Percentiles rank a stretch among this genome's conserved stretches.
These are phyloP conservation scores for Brachypodium distachyon DNA, from an alignment of 202 grass and related monocot species.

Conservation along the genomic window DNA sequence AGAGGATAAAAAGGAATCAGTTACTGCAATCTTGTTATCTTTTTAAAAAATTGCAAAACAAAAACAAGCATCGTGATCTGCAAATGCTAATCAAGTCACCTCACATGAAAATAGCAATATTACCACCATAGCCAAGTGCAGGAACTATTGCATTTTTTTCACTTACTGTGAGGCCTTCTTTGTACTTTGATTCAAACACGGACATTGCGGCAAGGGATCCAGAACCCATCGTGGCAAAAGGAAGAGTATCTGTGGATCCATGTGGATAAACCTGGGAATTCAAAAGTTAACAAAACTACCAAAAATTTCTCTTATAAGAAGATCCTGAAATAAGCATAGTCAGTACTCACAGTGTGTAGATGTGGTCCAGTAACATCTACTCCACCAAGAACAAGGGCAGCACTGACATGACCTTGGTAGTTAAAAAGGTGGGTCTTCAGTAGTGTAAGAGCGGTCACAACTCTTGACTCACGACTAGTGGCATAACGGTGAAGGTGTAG, in stretches of 20 bases:
- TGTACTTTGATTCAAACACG: constrained; percentile 86
- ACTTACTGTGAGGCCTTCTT: constrained; percentile 90
- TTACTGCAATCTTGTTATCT: neutral
- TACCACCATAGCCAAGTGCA: neutral
- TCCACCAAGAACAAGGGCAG: constrained; percentile 97
- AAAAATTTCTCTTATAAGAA: neutral
- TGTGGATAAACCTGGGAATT: constrained; percentile 81
- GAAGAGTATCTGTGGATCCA: constrained; percentile 94
- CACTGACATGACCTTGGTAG: constrained; percentile 98
- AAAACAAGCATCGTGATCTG: neutral
- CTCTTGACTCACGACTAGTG: constrained; percentile 90
- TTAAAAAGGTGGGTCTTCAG: constrained; percentile 90
- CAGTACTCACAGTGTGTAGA: constrained; percentile 82
- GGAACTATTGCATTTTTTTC: neutral
- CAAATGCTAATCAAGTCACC: neutral
- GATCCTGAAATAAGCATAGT: neutral
- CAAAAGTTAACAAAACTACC: constrained; percentile 13
- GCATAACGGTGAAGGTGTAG: constrained; percentile 95
- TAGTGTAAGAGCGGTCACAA: constrained; percentile 80
- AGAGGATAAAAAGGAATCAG: constrained; percentile 15
- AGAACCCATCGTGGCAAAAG: constrained; percentile 99
- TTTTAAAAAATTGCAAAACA: neutral
- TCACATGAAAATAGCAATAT: neutral
- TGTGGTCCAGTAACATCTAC: constrained; percentile 95
- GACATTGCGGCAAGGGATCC: constrained; percentile 98